Base-by-base conservation (phyloP, 805 yeast species). In the Teunomyces barrocoloradensis region DNA sequence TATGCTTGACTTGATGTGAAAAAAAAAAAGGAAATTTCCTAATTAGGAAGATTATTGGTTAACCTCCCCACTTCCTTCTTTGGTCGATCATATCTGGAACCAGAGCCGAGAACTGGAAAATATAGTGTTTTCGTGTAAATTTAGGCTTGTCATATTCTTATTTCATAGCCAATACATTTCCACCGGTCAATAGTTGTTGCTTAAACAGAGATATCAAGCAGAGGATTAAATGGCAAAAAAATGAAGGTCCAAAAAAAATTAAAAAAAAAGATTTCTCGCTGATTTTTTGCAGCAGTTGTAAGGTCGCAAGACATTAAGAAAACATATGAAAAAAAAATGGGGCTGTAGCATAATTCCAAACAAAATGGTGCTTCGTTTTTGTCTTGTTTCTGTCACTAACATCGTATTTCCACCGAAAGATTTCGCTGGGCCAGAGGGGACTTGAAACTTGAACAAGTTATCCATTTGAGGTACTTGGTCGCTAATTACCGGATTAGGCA, bases 11-110 rank as follows among this genome's bases (percentile, higher is more conserved):
- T 27, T 18, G 13, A 27, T 27, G n/a, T 37, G 43, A 32, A 27
- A 39, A 39, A 27, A 39, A 27, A 39, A 28, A 23, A 27, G 27
- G 44, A 42, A 42, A 42, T 42, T 42, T 20, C 45, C 33, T 27
- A 28, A 42, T 32, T 20, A 21, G 45, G 45, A 42, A 42, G 45
- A 37, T 42, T 20, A 12, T 25, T 23, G 17, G 6, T 20, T 21
- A 10, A 20, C 15, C 18, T 34, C 43, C 43, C 34, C 43, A 39
- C 40, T 37, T 23, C 40, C 40, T 37, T 7, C 29, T 37, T 37
- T 37, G 40, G 40, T 11, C 25, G 29, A 20, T 12, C 6, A 12
- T 37, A 9, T 21, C 28, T 9, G 29, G 40, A 23, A 21, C 34
- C 34, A 32, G 17, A n/a, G 34, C 18, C 17, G 34, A 20, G n/a